These are phyloP conservation scores for Myrica gale DNA, from an alignment of 306 rosid species.

Conservation along the genomic window DNA sequence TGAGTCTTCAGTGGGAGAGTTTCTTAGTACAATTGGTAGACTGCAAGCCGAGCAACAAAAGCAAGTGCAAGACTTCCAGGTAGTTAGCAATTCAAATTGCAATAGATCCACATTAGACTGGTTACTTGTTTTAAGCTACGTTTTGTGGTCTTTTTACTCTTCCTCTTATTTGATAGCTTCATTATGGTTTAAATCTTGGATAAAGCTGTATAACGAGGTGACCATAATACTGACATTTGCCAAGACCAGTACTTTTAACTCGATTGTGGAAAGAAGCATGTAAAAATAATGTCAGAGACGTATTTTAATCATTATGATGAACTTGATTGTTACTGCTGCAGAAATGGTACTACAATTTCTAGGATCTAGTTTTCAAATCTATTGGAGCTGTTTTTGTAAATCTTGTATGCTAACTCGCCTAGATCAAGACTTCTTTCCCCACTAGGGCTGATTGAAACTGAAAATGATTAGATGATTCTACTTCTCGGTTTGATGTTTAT, in stretches of 20 bases:
- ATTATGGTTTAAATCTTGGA: background rate
- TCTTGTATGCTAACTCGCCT: background rate
- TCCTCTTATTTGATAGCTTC: background rate
- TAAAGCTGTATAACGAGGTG: background rate
- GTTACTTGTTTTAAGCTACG: slow-evolving; percentile 7
- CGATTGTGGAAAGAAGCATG: background rate
- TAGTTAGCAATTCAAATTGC: slow-evolving; percentile 29
- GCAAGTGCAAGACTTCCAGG: slow-evolving; percentile 80
- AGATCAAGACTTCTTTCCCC: background rate
- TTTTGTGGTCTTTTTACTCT: background rate
- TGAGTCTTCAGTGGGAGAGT: slow-evolving; percentile 83
- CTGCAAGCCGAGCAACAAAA: slow-evolving; percentile 91
- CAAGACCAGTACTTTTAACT: background rate
- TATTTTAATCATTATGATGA: background rate
- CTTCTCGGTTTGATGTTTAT: background rate
- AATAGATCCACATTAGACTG: slow-evolving; percentile 5
- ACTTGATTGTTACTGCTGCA: background rate
- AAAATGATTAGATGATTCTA: background rate
- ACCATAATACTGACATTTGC: background rate
- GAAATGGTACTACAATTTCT: background rate
- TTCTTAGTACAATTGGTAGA: slow-evolving; percentile 75
- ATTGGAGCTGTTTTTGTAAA: background rate
- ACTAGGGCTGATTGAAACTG: background rate
- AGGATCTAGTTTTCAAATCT: background rate
- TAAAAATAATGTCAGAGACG: background rate